phyloP scores from a whole-genome alignment of 768 basidiomycete species.

The Trametes coccinea region DNA sequence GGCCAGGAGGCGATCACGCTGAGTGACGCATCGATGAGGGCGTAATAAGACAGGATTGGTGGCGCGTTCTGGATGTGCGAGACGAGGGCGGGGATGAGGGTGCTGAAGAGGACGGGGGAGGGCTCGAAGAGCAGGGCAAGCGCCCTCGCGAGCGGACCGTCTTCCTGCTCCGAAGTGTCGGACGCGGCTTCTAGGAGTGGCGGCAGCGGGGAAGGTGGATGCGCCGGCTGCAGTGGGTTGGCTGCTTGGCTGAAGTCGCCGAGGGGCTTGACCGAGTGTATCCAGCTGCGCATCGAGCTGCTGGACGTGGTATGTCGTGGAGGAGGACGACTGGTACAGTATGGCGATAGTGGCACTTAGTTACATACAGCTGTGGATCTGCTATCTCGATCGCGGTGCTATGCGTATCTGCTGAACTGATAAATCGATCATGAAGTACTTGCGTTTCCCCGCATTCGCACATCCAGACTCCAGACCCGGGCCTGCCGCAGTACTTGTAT shows the following conservation, averaged over 20 bases:
- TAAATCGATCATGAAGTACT: no score
- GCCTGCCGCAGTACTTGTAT: no score
- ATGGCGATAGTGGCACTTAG: no score
- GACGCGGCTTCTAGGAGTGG: slow-evolving; percentile 20
- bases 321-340: no score
- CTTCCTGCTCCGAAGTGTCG: slow-evolving; percentile 16
- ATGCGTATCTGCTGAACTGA: no score
- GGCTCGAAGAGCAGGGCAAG: slow-evolving; percentile 63
- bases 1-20: slow-evolving; percentile 55
- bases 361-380: no score
- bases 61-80: slow-evolving; percentile 8
- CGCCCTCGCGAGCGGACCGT: slow-evolving; percentile 34
- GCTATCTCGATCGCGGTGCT: no score
- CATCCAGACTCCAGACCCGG: no score
- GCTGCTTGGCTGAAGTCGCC: slow-evolving; percentile 7
- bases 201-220: slow-evolving; percentile 19
- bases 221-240: not conserved
- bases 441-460: no score
- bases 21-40: slow-evolving; percentile 58
- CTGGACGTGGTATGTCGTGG: not conserved
- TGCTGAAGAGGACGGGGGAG: slow-evolving; percentile 53
- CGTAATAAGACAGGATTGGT: slow-evolving; percentile 41
- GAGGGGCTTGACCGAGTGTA: slow-evolving; percentile 21
- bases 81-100: slow-evolving; percentile 57
- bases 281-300: slow-evolving; percentile 17